These are phyloP conservation scores for Russula sp. DNA, from an alignment of 768 basidiomycete genomes.

Conservation along the genomic window DNA sequence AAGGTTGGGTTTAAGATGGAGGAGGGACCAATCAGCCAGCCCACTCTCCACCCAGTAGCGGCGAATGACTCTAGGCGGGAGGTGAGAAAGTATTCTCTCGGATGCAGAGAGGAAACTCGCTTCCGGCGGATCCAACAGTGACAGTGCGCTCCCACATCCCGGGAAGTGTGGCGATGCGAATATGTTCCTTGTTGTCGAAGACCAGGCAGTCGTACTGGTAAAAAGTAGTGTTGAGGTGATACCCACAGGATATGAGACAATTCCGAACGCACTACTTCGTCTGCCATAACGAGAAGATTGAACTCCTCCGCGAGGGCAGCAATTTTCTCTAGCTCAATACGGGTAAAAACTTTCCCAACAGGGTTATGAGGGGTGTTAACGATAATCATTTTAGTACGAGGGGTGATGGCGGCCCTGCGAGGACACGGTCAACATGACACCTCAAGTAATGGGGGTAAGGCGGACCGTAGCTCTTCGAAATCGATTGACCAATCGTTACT, in stretches of 20 bases:
- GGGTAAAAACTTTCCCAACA: conserved; percentile 94
- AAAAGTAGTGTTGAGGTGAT: conserved; percentile 2
- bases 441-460: not conserved
- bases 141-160: conserved; percentile 99
- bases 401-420: conserved; percentile 71
- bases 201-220: conserved; percentile 88
- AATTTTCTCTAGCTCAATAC: conserved; percentile 76
- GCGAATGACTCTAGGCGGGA: conserved; percentile 78
- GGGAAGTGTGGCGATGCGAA: conserved; percentile 90
- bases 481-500: conserved; percentile 86
- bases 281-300: conserved; percentile 89
- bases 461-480: conserved; percentile 79
- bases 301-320: conserved; percentile 87
- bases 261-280: conserved; percentile 82
- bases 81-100: conserved; percentile 5
- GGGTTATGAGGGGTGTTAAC: conserved; percentile 98
- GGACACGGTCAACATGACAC: conserved; percentile 13
- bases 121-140: conserved; percentile 93
- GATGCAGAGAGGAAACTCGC: conserved; percentile 43
- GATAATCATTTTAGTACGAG: conserved; percentile 91
- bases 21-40: conserved; percentile 89
- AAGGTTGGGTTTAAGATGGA: conserved; percentile 83
- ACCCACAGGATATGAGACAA: not conserved
- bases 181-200: conserved; percentile 83
- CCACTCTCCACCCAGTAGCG: conserved; percentile 95